phyloP scores from a whole-genome alignment of 1,284 basidiomycete genomes.

The Puccinia novopanici region DNA sequence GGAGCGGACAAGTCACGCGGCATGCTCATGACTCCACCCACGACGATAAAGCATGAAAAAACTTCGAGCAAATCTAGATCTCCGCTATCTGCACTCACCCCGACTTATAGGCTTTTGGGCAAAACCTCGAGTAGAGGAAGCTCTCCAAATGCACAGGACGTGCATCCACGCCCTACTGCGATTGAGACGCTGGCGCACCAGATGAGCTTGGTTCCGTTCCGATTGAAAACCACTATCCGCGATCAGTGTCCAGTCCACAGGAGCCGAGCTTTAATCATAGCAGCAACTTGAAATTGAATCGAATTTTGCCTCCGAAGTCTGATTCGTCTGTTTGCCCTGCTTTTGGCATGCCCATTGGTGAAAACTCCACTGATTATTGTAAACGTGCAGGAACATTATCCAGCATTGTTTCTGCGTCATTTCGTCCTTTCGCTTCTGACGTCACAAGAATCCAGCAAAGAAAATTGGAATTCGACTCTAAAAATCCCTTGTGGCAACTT shows the following conservation, averaged over 20 bases:
- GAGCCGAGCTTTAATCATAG: constrained; percentile 23
- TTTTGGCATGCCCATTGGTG: too few relatives aligned
- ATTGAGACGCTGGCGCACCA: constrained; percentile 15
- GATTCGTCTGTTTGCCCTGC: neutral
- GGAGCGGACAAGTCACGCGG: too few relatives aligned
- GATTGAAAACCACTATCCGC: constrained; percentile 30
- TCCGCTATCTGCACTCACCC: too few relatives aligned
- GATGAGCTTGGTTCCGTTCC: constrained; percentile 25
- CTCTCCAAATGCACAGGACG: too few relatives aligned
- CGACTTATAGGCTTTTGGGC: too few relatives aligned
- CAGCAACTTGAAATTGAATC: neutral
- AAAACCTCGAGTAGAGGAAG: too few relatives aligned
- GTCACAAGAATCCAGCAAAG: constrained; percentile 19
- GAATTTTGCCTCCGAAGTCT: neutral
- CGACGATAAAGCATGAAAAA: too few relatives aligned
- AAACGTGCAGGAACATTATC: constrained; percentile 38
- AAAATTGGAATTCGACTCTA: neutral
- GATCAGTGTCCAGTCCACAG: constrained; percentile 37
- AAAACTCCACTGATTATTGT: constrained; percentile 10
- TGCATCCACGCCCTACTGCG: neutral
- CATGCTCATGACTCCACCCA: too few relatives aligned
- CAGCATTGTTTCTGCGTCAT: neutral
- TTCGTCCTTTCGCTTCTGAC: constrained; percentile 2
- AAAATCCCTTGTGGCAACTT: constrained; percentile 26
- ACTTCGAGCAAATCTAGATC: too few relatives aligned